Evolutionary conservation across 768 basidiomycete genomes (phyloP).

Genomic region (Trametes cingulata): DNA sequence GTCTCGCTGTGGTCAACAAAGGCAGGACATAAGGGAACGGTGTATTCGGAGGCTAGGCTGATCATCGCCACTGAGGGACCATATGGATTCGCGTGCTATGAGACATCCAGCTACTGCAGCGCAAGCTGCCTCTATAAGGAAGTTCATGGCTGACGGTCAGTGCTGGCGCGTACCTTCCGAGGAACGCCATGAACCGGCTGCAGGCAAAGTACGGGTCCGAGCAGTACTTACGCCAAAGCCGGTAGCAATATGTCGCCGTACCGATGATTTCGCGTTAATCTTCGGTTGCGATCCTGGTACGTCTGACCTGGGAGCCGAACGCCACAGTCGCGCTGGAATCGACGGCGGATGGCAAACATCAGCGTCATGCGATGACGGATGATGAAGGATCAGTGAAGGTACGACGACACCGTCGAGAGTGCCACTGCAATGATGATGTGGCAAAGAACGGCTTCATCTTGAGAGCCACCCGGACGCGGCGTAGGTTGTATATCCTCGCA

Average conservation of each 20-base stretch:
- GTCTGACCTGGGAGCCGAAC: not conserved
- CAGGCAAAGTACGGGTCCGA: not conserved
- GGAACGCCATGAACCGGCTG: not conserved
- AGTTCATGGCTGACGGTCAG: too few species aligned
- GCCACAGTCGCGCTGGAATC: not conserved
- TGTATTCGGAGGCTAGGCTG: too few species aligned
- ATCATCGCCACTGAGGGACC: too few species aligned
- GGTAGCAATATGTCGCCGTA: not conserved
- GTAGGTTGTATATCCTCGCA: not conserved
- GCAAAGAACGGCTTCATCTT: not conserved
- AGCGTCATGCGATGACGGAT: not conserved
- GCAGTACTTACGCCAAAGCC: not conserved
- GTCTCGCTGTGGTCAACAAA: too few species aligned
- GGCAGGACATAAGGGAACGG: too few species aligned
- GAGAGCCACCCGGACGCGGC: not conserved
- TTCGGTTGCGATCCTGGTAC: not conserved
- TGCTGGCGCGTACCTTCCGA: too few species aligned
- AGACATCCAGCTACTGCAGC: too few species aligned
- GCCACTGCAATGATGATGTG: not conserved
- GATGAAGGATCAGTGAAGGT: not conserved
- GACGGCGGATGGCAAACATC: not conserved
- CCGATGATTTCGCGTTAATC: not conserved
- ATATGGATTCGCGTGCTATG: too few species aligned
- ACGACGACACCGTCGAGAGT: not conserved
- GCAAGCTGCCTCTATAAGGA: not conserved